Conservation (phyloP, 768 basidiomycete genomes). For the Leccinellum rugosiceps region DNA sequence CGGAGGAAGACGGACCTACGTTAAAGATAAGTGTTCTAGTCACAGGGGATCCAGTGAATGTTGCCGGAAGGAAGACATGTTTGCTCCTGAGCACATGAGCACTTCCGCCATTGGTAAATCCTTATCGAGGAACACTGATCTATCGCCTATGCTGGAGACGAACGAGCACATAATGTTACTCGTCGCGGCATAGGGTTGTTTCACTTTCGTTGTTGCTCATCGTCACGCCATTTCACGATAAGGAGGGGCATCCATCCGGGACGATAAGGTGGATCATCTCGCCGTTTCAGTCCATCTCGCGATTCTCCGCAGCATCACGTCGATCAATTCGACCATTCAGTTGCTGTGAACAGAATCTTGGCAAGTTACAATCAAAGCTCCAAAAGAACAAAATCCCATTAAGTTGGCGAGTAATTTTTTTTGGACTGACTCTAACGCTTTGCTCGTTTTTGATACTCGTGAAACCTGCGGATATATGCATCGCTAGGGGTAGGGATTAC, state of each 20-base stretch:
- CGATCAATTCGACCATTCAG: slow-evolving; percentile 4
- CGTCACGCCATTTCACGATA: slow-evolving; percentile 16
- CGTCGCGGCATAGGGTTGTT: slow-evolving; percentile 1
- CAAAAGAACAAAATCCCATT: slow-evolving; percentile 13
- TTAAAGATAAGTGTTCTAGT: slow-evolving; percentile 8
- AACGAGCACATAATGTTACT: slow-evolving; percentile 1
- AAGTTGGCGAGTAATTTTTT: background rate
- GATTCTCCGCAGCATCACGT: slow-evolving; percentile 16
- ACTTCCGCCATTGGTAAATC: slow-evolving; percentile 27
- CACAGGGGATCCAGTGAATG: slow-evolving; percentile 8
- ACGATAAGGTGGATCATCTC: slow-evolving; percentile 16
- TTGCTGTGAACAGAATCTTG: background rate
- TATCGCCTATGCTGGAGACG: background rate
- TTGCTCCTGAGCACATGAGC: slow-evolving; percentile 8
- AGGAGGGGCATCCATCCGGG: slow-evolving; percentile 17
- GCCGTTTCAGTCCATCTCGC: slow-evolving; percentile 1
- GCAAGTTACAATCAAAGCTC: background rate
- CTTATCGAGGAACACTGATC: slow-evolving; percentile 10
- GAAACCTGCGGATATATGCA: slow-evolving; percentile 3
- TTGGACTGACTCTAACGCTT: background rate
- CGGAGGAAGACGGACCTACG: background rate
- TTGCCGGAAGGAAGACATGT: slow-evolving; percentile 14
- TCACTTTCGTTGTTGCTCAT: background rate
- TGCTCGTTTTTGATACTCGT: slow-evolving; percentile 2
- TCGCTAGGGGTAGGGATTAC: slow-evolving; percentile 3